Conservation (phyloP, 495 filamentous ascomycete species). For the Talaromyces liani region DNA sequence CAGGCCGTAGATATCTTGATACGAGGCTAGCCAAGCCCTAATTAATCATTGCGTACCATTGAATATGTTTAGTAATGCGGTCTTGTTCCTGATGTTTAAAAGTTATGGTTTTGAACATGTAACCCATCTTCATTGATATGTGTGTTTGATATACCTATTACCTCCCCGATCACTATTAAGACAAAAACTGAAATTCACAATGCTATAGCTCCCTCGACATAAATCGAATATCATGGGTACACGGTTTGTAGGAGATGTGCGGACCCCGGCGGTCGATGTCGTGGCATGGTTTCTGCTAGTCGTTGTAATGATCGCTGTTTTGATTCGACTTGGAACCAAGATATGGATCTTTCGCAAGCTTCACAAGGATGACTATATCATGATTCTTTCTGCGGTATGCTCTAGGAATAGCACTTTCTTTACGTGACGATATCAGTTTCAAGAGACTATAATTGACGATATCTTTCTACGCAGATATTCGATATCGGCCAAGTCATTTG, state of each 20-base stretch:
- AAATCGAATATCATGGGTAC: not conserved
- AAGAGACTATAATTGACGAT: not conserved
- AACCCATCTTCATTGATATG: not conserved
- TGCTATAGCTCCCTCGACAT: not conserved
- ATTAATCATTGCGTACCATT: not conserved
- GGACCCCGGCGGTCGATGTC: constrained; percentile 8
- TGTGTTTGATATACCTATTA: not conserved
- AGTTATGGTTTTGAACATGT: not conserved
- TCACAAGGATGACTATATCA: constrained; percentile 15
- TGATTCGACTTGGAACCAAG: constrained; percentile 16
- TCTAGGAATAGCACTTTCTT: not conserved
- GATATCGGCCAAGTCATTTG: constrained; percentile 15
- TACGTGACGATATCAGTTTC: not conserved
- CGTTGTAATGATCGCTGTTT: constrained; percentile 13
- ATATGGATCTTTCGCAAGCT: constrained; percentile 14
- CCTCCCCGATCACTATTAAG: not conserved
- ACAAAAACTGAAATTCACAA: not conserved
- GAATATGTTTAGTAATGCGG: not conserved
- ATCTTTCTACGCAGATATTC: constrained; percentile 7
- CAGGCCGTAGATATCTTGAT: not conserved
- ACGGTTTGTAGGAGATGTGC: constrained; percentile 2
- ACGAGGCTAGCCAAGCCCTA: not conserved
- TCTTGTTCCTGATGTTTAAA: not conserved
- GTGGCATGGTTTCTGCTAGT: constrained; percentile 17
- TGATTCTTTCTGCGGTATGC: constrained; percentile 16